Evolutionary conservation across 2,329 filamentous ascomycete species (phyloP).

Genomic region (Aspergillus oerlinghausenensis): DNA sequence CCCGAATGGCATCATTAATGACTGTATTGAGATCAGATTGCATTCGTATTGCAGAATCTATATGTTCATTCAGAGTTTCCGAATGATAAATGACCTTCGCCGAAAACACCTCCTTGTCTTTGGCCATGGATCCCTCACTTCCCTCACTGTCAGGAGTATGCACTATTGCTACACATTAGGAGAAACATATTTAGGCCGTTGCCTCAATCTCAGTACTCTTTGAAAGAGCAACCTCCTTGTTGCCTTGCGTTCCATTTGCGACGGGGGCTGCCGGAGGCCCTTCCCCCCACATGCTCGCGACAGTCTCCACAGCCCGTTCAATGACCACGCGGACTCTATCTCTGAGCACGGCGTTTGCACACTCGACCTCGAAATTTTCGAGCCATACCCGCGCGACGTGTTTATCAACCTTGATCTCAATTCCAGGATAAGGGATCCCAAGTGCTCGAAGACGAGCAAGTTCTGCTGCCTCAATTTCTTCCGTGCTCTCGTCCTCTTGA

Average conservation of each 20-base stretch:
- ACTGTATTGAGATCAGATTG: no score
- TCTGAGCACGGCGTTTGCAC: conserved; percentile 68
- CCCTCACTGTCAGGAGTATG: background rate
- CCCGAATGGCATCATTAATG: background rate
- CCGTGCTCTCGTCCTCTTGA: conserved; percentile 39
- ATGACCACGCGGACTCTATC: conserved; percentile 86
- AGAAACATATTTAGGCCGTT: conserved; percentile 14
- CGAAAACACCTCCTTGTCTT: background rate
- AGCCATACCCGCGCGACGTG: conserved; percentile 86
- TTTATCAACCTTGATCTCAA: conserved; percentile 83
- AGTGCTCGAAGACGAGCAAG: conserved; percentile 73
- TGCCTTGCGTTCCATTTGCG: conserved; percentile 20
- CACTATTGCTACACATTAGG: conserved; percentile 15
- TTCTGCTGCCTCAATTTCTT: conserved; percentile 60
- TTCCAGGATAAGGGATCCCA: conserved; percentile 84
- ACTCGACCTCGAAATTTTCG: conserved; percentile 87
- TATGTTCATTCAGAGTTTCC: background rate
- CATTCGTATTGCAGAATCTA: background rate
- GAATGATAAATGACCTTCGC: background rate
- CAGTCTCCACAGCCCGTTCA: conserved; percentile 82
- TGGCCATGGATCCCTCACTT: background rate
- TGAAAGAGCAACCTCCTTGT: conserved; percentile 8
- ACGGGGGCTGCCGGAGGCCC: conserved; percentile 19
- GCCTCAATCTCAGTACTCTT: conserved; percentile 23
- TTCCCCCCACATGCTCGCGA: conserved; percentile 61